Conservation (phyloP, 768 basidiomycete species). For the Strobilomyces dryophilus region DNA sequence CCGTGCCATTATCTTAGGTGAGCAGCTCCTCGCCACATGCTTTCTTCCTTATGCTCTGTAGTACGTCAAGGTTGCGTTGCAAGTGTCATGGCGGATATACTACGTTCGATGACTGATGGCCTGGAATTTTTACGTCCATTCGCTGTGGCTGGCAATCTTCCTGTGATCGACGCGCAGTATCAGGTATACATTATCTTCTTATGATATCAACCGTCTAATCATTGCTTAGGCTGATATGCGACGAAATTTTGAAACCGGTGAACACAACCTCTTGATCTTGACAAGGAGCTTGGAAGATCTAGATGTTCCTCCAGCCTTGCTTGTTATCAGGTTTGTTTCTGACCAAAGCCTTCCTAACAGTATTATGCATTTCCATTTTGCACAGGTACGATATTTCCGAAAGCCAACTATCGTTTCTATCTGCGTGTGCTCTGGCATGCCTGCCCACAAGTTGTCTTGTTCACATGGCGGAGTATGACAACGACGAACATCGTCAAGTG, state of each 20-base stretch:
- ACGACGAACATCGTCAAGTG: constrained; percentile 50
- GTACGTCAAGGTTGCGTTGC: constrained; percentile 54
- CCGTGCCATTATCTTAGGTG: constrained; percentile 68
- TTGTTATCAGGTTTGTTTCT: constrained; percentile 56
- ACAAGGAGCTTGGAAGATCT: constrained; percentile 59
- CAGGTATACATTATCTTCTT: constrained; percentile 26
- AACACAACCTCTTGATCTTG: constrained; percentile 59
- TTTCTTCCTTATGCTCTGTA: constrained; percentile 26
- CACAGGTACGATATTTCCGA: constrained; percentile 44
- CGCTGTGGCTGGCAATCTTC: constrained; percentile 39
- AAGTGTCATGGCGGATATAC: constrained; percentile 52
- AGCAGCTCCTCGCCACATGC: constrained; percentile 32
- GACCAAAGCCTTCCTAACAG: background rate
- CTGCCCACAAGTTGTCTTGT: constrained; percentile 51
- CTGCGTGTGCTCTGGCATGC: constrained; percentile 44
- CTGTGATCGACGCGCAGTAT: constrained; percentile 29
- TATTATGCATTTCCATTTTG: constrained; percentile 8
- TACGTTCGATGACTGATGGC: constrained; percentile 50
- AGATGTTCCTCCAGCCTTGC: constrained; percentile 50
- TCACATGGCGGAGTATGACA: constrained; percentile 59
- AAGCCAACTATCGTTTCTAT: constrained; percentile 58
- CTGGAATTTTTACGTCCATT: constrained; percentile 54
- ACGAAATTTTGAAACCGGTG: constrained; percentile 48
- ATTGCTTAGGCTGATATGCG: constrained; percentile 43
- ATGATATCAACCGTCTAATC: constrained; percentile 2